Base-by-base conservation (phyloP, 352 stramenopile species). In the Globisporangium paroecandrum region DNA sequence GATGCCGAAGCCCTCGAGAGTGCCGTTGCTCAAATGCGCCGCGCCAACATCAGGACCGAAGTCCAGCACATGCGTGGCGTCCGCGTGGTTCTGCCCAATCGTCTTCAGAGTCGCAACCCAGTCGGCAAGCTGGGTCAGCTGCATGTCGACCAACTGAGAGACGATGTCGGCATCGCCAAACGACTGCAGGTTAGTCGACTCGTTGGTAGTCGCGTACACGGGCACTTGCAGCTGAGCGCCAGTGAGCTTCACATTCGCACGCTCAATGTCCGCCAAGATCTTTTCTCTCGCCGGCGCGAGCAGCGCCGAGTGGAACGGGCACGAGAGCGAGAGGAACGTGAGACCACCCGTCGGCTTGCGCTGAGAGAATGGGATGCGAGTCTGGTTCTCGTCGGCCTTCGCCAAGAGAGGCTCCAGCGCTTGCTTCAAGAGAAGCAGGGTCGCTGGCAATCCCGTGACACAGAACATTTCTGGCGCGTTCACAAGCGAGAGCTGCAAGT, bases 301-400 rank as follows among this genome's bases (percentile, higher is more conserved):
- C 56, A 91, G 54, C 8, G 65, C 63, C 64, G 82, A 92, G 70
- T 97, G 89, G 78, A 97, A 97, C 1, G 88, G 81, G 25, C 81
- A 81, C 47, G 85, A 91, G 1, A 95, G 70, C 4, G 64, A 54
- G 27, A 97, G 27, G 55, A 91, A 93, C 9, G 63, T 72, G 12
- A 89, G 65, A n/a, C 69, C 75, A 0, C 85, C 87, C 5, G 71
- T 70, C 12, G 87, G 85, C 74, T 95, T 94, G 65, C 89, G 81
- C 66, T 90, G 76, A 49, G 89, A 96, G 70, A 89, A 80, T n/a
- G 88, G 87, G 25, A 90, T 76, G 15, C 89, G 84, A 29, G 77
- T 90, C 72, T 97, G 87, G 49, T 83, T 79, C 9, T 86, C 79
- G 27, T 85, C 81, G 2, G 72, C 34, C 51, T 77, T 76, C 12